A percentile compares a stretch with the other conserved stretches of the same genome.
These are phyloP conservation scores for Aspergillus hiratsukae DNA, from an alignment of 2,329 filamentous ascomycete genomes.

Conservation along the genomic window DNA sequence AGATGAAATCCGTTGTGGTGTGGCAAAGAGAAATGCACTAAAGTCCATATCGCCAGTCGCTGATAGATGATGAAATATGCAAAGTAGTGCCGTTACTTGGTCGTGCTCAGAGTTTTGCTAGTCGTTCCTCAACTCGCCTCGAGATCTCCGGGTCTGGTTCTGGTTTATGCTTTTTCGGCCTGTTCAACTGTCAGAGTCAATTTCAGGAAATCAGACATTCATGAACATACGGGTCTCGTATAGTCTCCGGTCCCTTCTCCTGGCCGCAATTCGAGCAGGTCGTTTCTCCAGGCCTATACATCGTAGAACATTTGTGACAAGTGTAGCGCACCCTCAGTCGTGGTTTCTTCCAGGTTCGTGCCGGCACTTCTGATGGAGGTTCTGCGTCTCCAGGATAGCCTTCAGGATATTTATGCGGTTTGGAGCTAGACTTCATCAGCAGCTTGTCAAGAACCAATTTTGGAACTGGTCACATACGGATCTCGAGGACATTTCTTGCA, in stretches of 20 bases:
- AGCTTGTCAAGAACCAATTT: background rate
- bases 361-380: constrained; percentile 28
- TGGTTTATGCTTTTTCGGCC: constrained; percentile 38
- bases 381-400: constrained; percentile 44
- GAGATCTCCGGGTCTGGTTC: constrained; percentile 38
- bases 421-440: constrained; percentile 26
- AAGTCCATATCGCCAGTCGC: background rate
- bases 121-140: constrained; percentile 35
- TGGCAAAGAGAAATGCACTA: background rate
- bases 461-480: constrained; percentile 55
- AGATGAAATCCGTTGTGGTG: background rate
- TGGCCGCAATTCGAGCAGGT: constrained; percentile 38
- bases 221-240: constrained; percentile 38
- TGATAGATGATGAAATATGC: background rate
- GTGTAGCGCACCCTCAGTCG: constrained; percentile 38
- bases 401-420: constrained; percentile 41
- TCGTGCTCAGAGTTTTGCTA: constrained; percentile 22
- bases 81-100: background rate
- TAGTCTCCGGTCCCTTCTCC: constrained; percentile 38
- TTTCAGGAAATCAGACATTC: background rate
- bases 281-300: constrained; percentile 29
- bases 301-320: constrained; percentile 37
- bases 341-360: constrained; percentile 36
- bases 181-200: constrained; percentile 16
- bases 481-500: constrained; percentile 78